Percentiles rank a stretch among this genome's conserved stretches.
Conservation (phyloP, 345 rosid species). For the Cardamine resedifolia region DNA sequence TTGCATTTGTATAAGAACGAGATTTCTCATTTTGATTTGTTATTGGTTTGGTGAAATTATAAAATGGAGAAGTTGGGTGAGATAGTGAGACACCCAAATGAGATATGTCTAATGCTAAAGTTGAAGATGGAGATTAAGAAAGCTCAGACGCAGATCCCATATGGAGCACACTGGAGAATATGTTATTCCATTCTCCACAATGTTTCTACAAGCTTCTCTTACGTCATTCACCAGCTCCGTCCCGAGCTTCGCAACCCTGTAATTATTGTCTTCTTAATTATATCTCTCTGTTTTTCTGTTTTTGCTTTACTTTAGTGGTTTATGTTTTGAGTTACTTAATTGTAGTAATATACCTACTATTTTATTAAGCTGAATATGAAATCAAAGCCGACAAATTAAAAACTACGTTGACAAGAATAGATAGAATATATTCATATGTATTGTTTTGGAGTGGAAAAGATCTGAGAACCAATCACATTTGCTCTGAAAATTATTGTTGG, state of each 20-base stretch:
- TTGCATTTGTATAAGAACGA: no score
- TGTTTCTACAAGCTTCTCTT: conserved; percentile 69
- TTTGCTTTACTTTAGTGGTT: neutral
- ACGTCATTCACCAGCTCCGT: conserved; percentile 77
- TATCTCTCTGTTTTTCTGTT: neutral
- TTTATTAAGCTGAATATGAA: no score
- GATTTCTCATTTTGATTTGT: no score
- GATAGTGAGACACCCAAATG: conserved; percentile 66
- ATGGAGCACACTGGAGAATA: conserved; percentile 65
- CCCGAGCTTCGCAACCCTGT: conserved; percentile 71
- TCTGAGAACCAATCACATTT: no score
- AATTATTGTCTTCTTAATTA: conserved; percentile 12
- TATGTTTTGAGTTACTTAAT: neutral
- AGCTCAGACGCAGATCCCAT: conserved; percentile 76
- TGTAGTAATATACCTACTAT: no score
- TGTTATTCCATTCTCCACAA: conserved; percentile 70
- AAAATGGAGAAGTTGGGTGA: conserved; percentile 59
- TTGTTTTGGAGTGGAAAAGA: no score
- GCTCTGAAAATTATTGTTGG: no score
- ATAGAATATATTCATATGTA: no score
- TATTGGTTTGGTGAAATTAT: no score
- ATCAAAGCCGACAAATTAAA: no score
- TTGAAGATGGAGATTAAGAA: conserved; percentile 55
- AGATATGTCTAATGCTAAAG: conserved; percentile 69
- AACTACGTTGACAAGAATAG: no score